Base-by-base conservation (phyloP, 257 asterid species). In the Capsicum baccatum region DNA sequence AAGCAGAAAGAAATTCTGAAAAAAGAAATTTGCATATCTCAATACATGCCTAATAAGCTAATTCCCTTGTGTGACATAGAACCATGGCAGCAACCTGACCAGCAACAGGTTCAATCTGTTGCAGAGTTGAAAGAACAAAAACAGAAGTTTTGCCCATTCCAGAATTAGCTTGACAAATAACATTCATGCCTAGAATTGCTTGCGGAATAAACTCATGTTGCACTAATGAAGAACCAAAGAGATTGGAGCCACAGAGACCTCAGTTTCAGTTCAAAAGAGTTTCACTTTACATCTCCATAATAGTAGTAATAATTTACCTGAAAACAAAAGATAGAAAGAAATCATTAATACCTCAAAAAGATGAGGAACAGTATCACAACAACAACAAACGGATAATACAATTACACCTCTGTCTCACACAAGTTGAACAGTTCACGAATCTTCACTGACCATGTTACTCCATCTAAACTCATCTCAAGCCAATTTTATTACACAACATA, bases 141-240 rank as follows among this genome's bases (percentile, higher is more conserved):
- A 95, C 98, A 80, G 98, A 97, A 58, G 98, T 95, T 80, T 95
- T 95, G 74, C 98, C 98, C 98, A 95, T 94, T 67, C 98, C 98
- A 83, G 98, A 95, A 85, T 95, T 95, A 6, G 98, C 98, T 92
- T 94, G 98, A 88, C 98, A 95, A 84, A 95, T 92, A 83, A 95
- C 97, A 87, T 95, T 98, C 98, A 95, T 92, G 76, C 98, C 98
- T 89, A 95, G 81, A 83, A 91, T 95, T 47, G 98, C 98, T 93
- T 95, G 98, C 50, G 98, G 98, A 64, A 95, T 95, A 84, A 98
- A 94, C 89, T 95, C 98, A 17, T 95, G 98, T 95, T 95, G 98
- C 85, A 95, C 98, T 95, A 93, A 79, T 84, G 94, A 90, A 90
- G 91, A 94, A 90, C 95, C 94, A 94, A 92, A 92, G 87, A 92